Evolutionary conservation across 2,329 filamentous ascomycete genomes (phyloP).

Genomic region (Monosporascus sp.): DNA sequence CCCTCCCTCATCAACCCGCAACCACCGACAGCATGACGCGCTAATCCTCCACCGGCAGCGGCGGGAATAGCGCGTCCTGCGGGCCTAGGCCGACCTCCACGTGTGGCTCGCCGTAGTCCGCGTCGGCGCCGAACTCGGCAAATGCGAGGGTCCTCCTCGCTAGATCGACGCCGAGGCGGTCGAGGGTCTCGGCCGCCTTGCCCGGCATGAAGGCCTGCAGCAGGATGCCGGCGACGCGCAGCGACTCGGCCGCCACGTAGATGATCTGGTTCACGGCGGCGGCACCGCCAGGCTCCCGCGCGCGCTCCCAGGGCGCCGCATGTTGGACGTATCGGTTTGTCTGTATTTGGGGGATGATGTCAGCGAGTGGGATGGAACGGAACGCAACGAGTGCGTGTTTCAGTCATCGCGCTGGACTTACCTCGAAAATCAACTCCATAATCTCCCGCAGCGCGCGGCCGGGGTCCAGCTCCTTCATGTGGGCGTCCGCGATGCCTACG

Average conservation of each 20-base stretch:
- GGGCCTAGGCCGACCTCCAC: slow-evolving; percentile 30
- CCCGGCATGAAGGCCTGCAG: slow-evolving; percentile 87
- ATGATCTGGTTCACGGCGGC: slow-evolving; percentile 53
- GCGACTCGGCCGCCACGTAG: slow-evolving; percentile 66
- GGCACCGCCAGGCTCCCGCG: slow-evolving; percentile 28
- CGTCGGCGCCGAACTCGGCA: slow-evolving; percentile 60
- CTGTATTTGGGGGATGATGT: slow-evolving; percentile 29
- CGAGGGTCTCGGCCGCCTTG: slow-evolving; percentile 67
- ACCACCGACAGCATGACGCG: background rate
- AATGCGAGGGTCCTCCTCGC: slow-evolving; percentile 58
- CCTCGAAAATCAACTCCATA: slow-evolving; percentile 56
- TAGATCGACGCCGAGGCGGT: slow-evolving; percentile 67
- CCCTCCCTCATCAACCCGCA: background rate
- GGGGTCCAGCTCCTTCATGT: slow-evolving; percentile 62
- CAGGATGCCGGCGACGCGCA: slow-evolving; percentile 77
- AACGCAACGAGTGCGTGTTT: background rate
- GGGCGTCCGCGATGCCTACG: slow-evolving; percentile 36
- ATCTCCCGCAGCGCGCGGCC: slow-evolving; percentile 60
- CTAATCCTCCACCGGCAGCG: slow-evolving; percentile 37
- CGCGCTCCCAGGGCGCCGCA: slow-evolving; percentile 62
- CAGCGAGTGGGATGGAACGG: background rate
- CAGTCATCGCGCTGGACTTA: slow-evolving; percentile 27
- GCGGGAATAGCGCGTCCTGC: slow-evolving; percentile 48
- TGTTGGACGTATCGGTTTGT: slow-evolving; percentile 63
- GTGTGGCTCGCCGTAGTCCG: slow-evolving; percentile 56